Percentiles rank a stretch among this genome's conserved stretches.
These are phyloP conservation scores for Paramecium sonneborni DNA, from an alignment of 73 alveolate genomes.

Conservation along the genomic window DNA sequence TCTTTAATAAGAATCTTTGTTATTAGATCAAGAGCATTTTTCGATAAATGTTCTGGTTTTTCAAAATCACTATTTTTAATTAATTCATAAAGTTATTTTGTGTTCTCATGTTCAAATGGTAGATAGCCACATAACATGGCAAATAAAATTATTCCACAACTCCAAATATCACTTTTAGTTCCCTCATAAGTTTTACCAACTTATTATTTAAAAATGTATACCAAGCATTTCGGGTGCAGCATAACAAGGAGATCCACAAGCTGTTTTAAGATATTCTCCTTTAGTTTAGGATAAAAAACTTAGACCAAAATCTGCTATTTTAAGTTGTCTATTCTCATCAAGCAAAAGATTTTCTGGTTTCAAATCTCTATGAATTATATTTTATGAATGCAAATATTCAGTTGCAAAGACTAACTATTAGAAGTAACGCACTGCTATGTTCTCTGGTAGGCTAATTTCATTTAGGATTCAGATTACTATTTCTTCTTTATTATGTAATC, in stretches of 20 bases:
- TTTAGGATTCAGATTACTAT: background rate
- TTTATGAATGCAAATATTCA: conserved; percentile 71
- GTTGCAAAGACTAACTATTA: conserved; percentile 58
- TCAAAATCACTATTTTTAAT: conserved; percentile 42
- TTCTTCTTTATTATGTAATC: conserved; percentile 74
- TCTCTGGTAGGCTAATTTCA: background rate
- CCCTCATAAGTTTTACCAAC: conserved; percentile 71
- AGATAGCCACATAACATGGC: conserved; percentile 77
- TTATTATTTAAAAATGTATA: background rate
- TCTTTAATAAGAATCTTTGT: background rate
- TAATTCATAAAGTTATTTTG: conserved; percentile 32
- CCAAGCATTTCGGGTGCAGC: conserved; percentile 85
- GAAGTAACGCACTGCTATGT: background rate
- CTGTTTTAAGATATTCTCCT: conserved; percentile 68
- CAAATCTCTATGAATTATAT: conserved; percentile 78
- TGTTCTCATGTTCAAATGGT: conserved; percentile 73
- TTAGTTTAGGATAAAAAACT: conserved; percentile 58
- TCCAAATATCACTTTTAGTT: conserved; percentile 71
- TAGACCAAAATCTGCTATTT: conserved; percentile 80
- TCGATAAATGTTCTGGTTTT: conserved; percentile 4
- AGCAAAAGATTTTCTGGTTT: conserved; percentile 77
- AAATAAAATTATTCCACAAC: conserved; percentile 76
- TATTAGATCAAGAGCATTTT: background rate
- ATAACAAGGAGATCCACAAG: conserved; percentile 85
- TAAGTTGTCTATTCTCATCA: conserved; percentile 68